Evolutionary conservation across 140 eudicot species (phyloP), one percentile per base, ranked within the genome.

Genomic region (Erigeron philadelphicus): DNA sequence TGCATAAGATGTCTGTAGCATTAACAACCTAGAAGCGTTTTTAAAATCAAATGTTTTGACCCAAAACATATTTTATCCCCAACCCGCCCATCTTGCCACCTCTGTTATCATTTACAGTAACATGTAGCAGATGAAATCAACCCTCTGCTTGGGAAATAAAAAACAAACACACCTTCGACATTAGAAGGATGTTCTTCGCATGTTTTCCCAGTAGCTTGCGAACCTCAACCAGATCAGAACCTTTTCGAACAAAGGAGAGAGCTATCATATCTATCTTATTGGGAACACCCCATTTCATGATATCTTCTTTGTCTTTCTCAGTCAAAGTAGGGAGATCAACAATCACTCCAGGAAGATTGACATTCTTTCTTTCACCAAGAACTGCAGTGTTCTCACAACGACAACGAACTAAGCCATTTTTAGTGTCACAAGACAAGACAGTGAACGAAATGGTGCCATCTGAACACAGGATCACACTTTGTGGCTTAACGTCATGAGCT

Each of bases 301-400:
- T 84, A 81, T 84, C 87, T 61, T 81, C 90, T 53, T 70, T 81
- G 52, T 84, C 90, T 56, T 84, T 84, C 53, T 84, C 90, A 16
- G 90, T 81, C 62, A 84, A 70, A 2, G 90, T 84, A 6, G 90
- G 87, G 2, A 84, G 84, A 73, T 81, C 90, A 23, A 84, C 90
- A 38, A 84, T 67, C 59, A 84, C 86, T 3, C 90, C 90, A 6
- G 90, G 90, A 49, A 84, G 90, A 76, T 84, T 84, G 12, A 84
- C 90, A 56, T 84, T 84, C 73, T 81, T 84, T 12, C 84, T 64
- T 66, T 84, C 90, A 47, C 90, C 90, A n/a, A 84, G 80, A 70
- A 77, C 82, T 1, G 87, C 90, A 4, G 90, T 77, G 76, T 84
- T 84, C 72, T 84, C 90, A 70, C 90, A 84, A 11, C 84, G 89